Percentiles rank a stretch among this genome's conserved stretches.
These are phyloP conservation scores for Arthrinium phaeospermum DNA, from an alignment of 2,329 filamentous ascomycete genomes.

Conservation along the genomic window DNA sequence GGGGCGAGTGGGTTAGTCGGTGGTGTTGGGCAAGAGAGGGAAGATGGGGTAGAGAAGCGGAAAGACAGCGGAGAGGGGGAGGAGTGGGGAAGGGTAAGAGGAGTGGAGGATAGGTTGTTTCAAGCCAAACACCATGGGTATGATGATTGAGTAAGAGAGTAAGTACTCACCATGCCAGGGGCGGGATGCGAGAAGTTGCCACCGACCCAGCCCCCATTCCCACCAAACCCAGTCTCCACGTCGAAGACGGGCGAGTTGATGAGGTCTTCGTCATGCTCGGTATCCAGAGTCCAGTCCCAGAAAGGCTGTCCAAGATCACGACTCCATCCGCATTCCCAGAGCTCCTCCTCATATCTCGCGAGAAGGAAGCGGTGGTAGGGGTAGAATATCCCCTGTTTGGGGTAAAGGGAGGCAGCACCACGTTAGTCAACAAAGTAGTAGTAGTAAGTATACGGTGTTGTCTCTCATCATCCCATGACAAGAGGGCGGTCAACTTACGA, in stretches of 20 bases:
- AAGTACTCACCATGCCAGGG: conserved; percentile 5
- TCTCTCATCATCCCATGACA: neutral
- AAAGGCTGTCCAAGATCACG: conserved; percentile 30
- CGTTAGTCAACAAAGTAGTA: neutral
- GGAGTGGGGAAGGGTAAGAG: neutral
- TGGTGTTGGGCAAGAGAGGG: rapidly evolving
- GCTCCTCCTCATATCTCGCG: conserved; percentile 33
- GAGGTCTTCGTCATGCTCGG: conserved; percentile 19
- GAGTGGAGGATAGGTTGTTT: neutral
- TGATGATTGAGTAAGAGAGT: neutral
- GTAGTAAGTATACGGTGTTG: neutral
- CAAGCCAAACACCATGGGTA: neutral
- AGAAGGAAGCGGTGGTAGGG: conserved; percentile 23
- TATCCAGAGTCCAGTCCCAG: conserved; percentile 29
- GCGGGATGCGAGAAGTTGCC: conserved; percentile 19
- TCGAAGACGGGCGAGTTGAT: conserved; percentile 27
- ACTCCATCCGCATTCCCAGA: conserved; percentile 32
- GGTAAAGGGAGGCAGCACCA: too few relatives aligned
- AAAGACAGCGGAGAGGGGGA: neutral
- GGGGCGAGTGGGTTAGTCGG: neutral
- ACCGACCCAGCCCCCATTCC: conserved; percentile 23
- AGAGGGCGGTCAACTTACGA: conserved; percentile 20
- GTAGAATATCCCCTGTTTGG: conserved; percentile 20
- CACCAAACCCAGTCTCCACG: conserved; percentile 23
- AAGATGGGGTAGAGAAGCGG: neutral